Evolutionary conservation across 1,139 yeast species (phyloP), one percentile per base, ranked within the genome.

Genomic region (Tardiomyces blankii): DNA sequence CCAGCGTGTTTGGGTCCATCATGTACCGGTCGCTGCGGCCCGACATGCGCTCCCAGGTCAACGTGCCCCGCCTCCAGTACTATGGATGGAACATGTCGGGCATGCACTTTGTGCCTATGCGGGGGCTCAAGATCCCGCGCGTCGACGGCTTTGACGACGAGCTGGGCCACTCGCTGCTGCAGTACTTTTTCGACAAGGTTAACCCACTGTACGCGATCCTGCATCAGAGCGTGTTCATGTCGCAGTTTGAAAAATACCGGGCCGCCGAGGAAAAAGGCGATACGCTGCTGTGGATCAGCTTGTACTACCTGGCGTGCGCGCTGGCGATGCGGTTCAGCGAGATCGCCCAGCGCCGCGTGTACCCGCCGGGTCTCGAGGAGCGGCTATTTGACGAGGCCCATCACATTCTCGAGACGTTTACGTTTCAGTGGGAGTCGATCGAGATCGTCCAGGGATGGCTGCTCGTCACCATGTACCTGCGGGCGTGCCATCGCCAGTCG

Each of bases 31-130:
- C 65, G 32, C 60, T 79, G 32, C 60, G 72, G 8, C 67, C 65
- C 5, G 70, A 69, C 21, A 62, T 67, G 52, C 63, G 66, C 45
- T 55, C 61, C 35, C 59, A 65, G 39, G 70, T 78, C 5, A 58
- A 65, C 3, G 54, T 75, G 12, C 86, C 86, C 3, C 61, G 85
- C 48, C 64, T 70, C 18, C 85, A 80, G 56, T 74, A 70, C 50
- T 80, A 77, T 55, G 84, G 82, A 14, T 80, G 84, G 84, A 80
- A 80, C 57, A 66, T 78, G 75, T 69, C 76, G 35, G 84, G 85
- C 1, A 70, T 70, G 18, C 73, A 73, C 51, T 80, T 75, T 55
- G 54, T 77, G 18, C 60, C 61, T 23, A 64, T 70, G 6, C 72
- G 72, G 1, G 50, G 46, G 3, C 45, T 55, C 28, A 30, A 30